Evolutionary conservation across 2,329 filamentous ascomycete species (phyloP), one percentile per base, ranked within the genome.

Genomic region (Fusarium goolgardi): DNA sequence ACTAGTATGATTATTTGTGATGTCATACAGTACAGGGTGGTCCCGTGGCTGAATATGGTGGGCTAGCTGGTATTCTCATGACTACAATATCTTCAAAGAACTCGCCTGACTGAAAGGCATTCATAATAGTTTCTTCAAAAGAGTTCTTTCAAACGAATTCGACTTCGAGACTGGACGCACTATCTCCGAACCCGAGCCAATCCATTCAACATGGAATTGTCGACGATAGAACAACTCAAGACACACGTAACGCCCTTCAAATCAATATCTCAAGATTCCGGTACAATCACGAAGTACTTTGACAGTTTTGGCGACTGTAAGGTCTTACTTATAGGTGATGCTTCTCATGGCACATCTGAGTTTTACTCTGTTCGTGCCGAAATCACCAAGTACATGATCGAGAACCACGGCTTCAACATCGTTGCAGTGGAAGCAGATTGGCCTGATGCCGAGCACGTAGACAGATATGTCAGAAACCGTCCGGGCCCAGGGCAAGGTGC

Each of bases 351-450:
- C 2, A 66, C 65, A 23, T 66, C 65, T 3, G 65, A 69, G 39
- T 59, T 69, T 12, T 63, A 55, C 37, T 55, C 60, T 0, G 56
- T 63, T 18, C 65, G 53, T 7, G 56, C 65, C 31, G 61, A 69
- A 25, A 63, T 69, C 12, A 69, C 56, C 13, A 69, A 69, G 45
- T 55, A 59, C 31, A 69, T 66, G 53, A 55, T 69, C 15, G 34
- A 66, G n/a, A 57, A 66, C 18, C 53, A 66, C 15, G 56, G 49
- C 23, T 69, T 69, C 45, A 59, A 69, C 3, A 69, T 69, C 15
- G 52, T 63, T 37, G 56, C 65, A 23, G 53, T 58, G 21, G 65
- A 69, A 35, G 52, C 61, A 10, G 65, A 69, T 29, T 69, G 65
- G 65, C 56, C 61, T 29, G 65, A 55, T 32, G 53, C 65, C 4